Evolutionary conservation across 208 protist species (phyloP).

Genomic region (Trypanosomatidae sp.): DNA sequence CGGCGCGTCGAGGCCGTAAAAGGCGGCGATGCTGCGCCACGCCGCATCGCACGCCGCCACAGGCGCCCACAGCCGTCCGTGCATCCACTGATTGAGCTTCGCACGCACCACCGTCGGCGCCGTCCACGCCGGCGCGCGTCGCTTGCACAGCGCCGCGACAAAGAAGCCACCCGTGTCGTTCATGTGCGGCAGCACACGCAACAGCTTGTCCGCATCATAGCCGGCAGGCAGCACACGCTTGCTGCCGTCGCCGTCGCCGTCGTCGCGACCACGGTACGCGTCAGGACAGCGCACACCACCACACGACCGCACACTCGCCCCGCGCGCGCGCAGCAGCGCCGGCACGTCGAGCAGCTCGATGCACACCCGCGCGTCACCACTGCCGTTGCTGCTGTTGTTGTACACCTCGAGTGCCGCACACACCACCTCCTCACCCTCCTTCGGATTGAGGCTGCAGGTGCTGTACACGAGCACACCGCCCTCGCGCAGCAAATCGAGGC

Average conservation of each 20-base stretch:
- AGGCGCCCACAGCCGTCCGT: slow-evolving; percentile 68
- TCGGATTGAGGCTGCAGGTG: slow-evolving; percentile 94
- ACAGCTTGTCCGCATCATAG: slow-evolving; percentile 66
- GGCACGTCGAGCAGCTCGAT: slow-evolving; percentile 85
- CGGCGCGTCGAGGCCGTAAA: slow-evolving; percentile 62
- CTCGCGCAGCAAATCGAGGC: slow-evolving; percentile 63
- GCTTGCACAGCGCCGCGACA: slow-evolving; percentile 76
- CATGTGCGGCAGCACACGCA: slow-evolving; percentile 74
- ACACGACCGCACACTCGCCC: slow-evolving; percentile 32
- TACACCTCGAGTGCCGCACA: slow-evolving; percentile 65
- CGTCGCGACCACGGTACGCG: no score
- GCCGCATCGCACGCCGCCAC: slow-evolving; percentile 35
- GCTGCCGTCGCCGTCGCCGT: no score
- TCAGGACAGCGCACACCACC: slow-evolving; percentile 46
- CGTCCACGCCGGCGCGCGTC: slow-evolving; percentile 11
- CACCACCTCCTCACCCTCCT: slow-evolving; percentile 95
- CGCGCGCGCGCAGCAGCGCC: slow-evolving; percentile 21
- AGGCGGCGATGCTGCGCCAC: slow-evolving; percentile 61
- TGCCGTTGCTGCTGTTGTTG: slow-evolving; percentile 30
- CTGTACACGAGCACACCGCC: slow-evolving; percentile 93
- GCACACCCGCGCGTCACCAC: no score
- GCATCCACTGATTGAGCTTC: slow-evolving; percentile 85
- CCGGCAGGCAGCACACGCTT: slow-evolving; percentile 18
- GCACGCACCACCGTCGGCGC: slow-evolving; percentile 16
- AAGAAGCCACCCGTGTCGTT: slow-evolving; percentile 89